Evolutionary conservation across 1,284 basidiomycete species (phyloP).

Genomic region (Tilletia walkeri): DNA sequence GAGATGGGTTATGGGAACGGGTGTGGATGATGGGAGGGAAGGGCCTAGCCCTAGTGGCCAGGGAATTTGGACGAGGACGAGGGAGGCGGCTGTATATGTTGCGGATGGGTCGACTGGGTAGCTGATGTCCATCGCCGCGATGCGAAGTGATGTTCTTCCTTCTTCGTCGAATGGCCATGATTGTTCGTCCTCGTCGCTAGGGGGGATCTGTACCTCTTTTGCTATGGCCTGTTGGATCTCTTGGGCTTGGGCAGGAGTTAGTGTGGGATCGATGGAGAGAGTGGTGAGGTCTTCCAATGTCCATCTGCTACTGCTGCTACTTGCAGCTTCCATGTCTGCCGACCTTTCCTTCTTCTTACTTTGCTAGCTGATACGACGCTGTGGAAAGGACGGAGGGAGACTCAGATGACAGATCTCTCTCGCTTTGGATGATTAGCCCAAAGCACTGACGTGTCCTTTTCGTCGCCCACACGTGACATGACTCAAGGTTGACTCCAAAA

Average conservation of each 20-base stretch:
- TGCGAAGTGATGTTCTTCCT: background rate
- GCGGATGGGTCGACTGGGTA: conserved; percentile 1
- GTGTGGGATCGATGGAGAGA: conserved; percentile 7
- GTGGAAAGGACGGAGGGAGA: no score
- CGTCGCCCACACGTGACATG: no score
- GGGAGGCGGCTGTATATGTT: background rate
- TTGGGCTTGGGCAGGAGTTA: background rate
- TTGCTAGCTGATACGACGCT: no score
- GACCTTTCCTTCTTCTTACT: no score
- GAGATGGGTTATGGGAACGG: background rate
- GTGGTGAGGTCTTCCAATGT: background rate
- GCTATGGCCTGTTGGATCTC: conserved; percentile 1
- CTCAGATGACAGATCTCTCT: no score
- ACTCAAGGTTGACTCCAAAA: no score
- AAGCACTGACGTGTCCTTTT: no score
- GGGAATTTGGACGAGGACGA: background rate
- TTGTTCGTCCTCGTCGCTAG: background rate
- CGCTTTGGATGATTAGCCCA: no score
- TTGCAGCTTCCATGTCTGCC: no score
- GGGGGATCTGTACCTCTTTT: background rate
- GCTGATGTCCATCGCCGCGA: conserved; percentile 11
- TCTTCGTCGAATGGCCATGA: conserved; percentile 1
- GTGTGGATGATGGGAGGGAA: background rate
- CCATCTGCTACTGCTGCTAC: background rate
- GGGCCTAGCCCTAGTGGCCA: background rate